These are phyloP conservation scores for Cryptococcus sp. DNA, from an alignment of 1,284 basidiomycete genomes.

Conservation along the genomic window DNA sequence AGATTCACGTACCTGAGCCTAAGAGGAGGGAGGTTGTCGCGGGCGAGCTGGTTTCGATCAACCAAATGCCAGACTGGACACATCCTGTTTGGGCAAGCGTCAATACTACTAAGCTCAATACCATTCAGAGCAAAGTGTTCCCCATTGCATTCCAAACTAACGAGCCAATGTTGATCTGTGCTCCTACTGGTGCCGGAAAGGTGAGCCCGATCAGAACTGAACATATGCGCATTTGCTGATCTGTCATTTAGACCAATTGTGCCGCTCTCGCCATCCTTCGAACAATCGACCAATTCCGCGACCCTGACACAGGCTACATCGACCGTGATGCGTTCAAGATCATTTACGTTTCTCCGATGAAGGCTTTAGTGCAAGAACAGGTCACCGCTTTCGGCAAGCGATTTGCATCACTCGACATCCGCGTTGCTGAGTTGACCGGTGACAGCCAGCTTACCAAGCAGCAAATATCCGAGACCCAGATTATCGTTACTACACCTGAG, in stretches of 20 bases:
- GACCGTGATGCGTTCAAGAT: constrained; percentile 94
- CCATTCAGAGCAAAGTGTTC: constrained; percentile 90
- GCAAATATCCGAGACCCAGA: constrained; percentile 95
- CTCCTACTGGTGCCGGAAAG: constrained; percentile 98
- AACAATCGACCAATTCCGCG: constrained; percentile 79
- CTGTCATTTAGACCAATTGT: constrained; percentile 78
- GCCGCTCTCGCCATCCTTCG: constrained; percentile 92
- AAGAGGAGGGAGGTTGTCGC: constrained; percentile 68
- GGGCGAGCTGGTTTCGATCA: constrained; percentile 74
- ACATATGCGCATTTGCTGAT: constrained; percentile 5
- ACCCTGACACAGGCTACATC: constrained; percentile 79
- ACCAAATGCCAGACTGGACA: constrained; percentile 82
- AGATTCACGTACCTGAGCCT: constrained; percentile 95
- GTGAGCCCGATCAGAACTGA: constrained; percentile 55
- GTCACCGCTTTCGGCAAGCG: constrained; percentile 90
- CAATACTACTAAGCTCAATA: constrained; percentile 65
- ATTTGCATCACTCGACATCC: constrained; percentile 77
- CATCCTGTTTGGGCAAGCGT: constrained; percentile 72
- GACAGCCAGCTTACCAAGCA: constrained; percentile 98
- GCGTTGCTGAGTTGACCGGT: constrained; percentile 93
- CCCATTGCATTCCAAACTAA: constrained; percentile 93
- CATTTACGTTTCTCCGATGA: constrained; percentile 99
- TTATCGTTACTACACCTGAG: constrained; percentile 98
- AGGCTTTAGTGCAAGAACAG: constrained; percentile 96
- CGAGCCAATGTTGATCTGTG: constrained; percentile 93